Conservation (phyloP, 371 early-diverging fungal genomes). For the Coemansia sp. region DNA sequence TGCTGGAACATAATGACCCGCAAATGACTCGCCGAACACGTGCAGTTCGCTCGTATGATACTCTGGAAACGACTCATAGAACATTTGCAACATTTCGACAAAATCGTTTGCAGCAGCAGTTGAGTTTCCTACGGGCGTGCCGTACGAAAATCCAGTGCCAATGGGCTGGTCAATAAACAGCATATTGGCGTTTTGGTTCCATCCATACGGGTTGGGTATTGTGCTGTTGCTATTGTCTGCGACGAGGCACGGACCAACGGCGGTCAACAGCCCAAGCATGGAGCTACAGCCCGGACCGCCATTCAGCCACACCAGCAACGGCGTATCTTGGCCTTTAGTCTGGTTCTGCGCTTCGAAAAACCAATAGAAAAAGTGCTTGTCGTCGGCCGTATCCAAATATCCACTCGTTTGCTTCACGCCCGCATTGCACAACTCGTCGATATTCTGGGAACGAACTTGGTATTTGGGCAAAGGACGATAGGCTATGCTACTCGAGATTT, state of each 20-base stretch:
- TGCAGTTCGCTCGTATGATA: conserved; percentile 55
- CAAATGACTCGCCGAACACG: conserved; percentile 60
- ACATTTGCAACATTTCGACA: conserved; percentile 63
- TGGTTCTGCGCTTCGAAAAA: conserved; percentile 80
- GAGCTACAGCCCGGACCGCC: conserved; percentile 86
- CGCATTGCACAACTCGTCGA: conserved; percentile 13
- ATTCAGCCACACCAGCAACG: conserved; percentile 63
- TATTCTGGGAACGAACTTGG: conserved; percentile 7
- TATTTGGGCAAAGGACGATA: neutral
- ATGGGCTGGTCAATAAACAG: conserved; percentile 84
- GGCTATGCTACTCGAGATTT: conserved; percentile 4
- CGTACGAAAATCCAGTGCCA: conserved; percentile 75
- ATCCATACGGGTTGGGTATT: conserved; percentile 61
- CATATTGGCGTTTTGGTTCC: conserved; percentile 75
- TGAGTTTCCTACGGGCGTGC: conserved; percentile 54
- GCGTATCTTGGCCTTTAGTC: conserved; percentile 59
- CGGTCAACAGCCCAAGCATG: conserved; percentile 75
- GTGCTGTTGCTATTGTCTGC: conserved; percentile 61
- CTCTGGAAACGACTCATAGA: conserved; percentile 61
- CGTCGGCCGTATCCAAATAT: conserved; percentile 59
- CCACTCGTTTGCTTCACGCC: conserved; percentile 54
- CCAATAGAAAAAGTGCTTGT: conserved; percentile 79
- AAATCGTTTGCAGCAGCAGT: conserved; percentile 59
- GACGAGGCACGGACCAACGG: conserved; percentile 72
- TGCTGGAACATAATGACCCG: conserved; percentile 73